Conservation (phyloP, 305 asterid genomes). For the Withania somnifera region DNA sequence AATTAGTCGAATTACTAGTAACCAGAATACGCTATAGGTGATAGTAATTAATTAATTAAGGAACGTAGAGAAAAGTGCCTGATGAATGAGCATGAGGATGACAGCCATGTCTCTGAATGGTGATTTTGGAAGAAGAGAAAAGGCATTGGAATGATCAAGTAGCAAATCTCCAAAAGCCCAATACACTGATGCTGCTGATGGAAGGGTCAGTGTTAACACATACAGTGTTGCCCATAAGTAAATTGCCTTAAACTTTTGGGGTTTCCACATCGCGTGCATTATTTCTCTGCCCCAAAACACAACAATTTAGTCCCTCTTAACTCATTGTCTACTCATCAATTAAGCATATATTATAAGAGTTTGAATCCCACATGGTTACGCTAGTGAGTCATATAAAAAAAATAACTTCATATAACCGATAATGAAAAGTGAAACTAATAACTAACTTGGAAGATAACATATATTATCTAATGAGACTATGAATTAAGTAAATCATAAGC, state of each 20-base stretch:
- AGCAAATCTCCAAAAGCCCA: slow-evolving; percentile 81
- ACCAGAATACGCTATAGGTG: too few relatives aligned
- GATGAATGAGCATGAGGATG: slow-evolving; percentile 70
- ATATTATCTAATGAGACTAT: too few relatives aligned
- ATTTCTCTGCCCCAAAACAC: slow-evolving; percentile 46
- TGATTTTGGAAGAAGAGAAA: slow-evolving; percentile 56
- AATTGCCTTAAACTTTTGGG: slow-evolving; percentile 65
- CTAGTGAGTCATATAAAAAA: neutral
- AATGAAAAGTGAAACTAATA: too few relatives aligned
- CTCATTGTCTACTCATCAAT: neutral
- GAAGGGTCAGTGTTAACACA: slow-evolving; percentile 66
- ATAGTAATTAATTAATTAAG: neutral
- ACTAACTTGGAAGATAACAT: too few relatives aligned
- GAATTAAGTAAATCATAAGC: too few relatives aligned
- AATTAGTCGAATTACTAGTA: too few relatives aligned
- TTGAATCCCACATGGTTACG: too few relatives aligned
- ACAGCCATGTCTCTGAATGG: slow-evolving; percentile 75
- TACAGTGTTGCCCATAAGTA: slow-evolving; percentile 52
- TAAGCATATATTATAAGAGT: too few relatives aligned
- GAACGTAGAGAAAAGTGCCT: slow-evolving; percentile 20
- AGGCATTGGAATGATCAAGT: slow-evolving; percentile 69
- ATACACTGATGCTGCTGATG: slow-evolving; percentile 65
- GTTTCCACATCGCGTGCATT: slow-evolving; percentile 88
- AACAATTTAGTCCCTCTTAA: neutral
- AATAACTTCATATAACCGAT: neutral